These are phyloP conservation scores for Arabis alpina DNA, from an alignment of 345 rosid species.

Conservation along the genomic window DNA sequence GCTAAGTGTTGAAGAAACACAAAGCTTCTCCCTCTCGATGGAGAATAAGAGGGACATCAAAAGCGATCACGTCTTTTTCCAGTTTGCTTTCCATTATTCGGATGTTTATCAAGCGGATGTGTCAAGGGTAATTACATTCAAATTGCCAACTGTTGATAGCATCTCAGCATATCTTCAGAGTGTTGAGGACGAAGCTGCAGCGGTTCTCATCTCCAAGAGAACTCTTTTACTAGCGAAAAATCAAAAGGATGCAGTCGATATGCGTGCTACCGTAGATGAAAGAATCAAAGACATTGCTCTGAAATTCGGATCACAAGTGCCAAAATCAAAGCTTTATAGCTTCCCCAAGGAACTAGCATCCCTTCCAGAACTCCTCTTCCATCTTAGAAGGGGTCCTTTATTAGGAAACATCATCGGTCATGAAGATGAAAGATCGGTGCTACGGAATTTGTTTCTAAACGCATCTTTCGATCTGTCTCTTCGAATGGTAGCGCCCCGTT, in stretches of 20 bases:
- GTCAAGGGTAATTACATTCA: constrained; percentile 81
- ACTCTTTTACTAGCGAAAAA: constrained; percentile 76
- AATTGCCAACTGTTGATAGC: constrained; percentile 83
- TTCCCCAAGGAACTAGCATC: constrained; percentile 84
- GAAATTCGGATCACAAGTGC: constrained; percentile 79
- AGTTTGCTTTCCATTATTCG: constrained; percentile 77
- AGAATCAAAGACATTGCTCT: constrained; percentile 86
- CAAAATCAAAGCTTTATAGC: constrained; percentile 76
- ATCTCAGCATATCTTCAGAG: constrained; percentile 83
- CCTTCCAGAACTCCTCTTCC: constrained; percentile 87
- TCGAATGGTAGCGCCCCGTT: constrained; percentile 93
- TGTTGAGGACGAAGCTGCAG: constrained; percentile 83
- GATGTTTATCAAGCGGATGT: constrained; percentile 90
- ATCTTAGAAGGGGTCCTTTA: constrained; percentile 90
- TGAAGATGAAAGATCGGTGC: constrained; percentile 94
- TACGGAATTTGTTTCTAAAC: constrained; percentile 83
- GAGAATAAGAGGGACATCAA: constrained; percentile 84
- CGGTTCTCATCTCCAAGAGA: constrained; percentile 89
- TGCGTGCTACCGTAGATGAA: constrained; percentile 81
- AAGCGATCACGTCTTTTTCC: constrained; percentile 71
- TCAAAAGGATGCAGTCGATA: constrained; percentile 67
- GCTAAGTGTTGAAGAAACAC: constrained; percentile 94
- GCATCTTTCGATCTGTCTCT: constrained; percentile 94
- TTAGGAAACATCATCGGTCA: constrained; percentile 96
- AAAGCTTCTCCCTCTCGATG: constrained; percentile 86